These are phyloP conservation scores for Yamadazyma nakazawae DNA, from an alignment of 805 yeast genomes.

Conservation along the genomic window DNA sequence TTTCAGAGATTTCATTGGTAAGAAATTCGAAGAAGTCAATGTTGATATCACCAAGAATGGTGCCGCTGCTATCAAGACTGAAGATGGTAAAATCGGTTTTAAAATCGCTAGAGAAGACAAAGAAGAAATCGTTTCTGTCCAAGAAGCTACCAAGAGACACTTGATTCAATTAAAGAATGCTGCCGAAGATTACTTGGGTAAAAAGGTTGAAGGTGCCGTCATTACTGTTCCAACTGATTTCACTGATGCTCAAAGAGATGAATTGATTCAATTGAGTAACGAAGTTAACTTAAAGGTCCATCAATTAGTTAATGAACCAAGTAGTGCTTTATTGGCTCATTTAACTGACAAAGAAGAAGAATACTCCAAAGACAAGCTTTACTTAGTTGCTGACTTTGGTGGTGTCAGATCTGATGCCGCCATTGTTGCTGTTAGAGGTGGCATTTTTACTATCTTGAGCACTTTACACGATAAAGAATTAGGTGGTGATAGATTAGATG, in stretches of 20 bases:
- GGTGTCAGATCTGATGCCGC: slow-evolving; percentile 95
- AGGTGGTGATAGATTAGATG: slow-evolving; percentile 88
- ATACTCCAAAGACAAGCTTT: slow-evolving; percentile 61
- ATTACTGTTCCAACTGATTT: slow-evolving; percentile 89
- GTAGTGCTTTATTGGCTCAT: slow-evolving; percentile 87
- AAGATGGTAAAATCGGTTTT: slow-evolving; percentile 67
- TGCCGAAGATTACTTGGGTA: slow-evolving; percentile 91
- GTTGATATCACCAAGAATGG: slow-evolving; percentile 48
- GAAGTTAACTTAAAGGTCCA: slow-evolving; percentile 75
- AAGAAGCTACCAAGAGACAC: slow-evolving; percentile 81
- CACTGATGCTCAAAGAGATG: slow-evolving; percentile 66
- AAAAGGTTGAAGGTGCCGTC: slow-evolving; percentile 74
- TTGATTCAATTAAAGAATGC: slow-evolving; percentile 76
- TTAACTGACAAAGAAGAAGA: slow-evolving; percentile 48
- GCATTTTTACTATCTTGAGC: slow-evolving; percentile 83
- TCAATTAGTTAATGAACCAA: slow-evolving; percentile 89
- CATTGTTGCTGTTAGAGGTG: slow-evolving; percentile 89
- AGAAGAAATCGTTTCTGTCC: slow-evolving; percentile 57
- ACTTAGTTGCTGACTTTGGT: slow-evolving; percentile 95
- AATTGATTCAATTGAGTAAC: slow-evolving; percentile 57
- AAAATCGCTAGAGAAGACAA: slow-evolving; percentile 48
- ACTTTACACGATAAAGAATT: slow-evolving; percentile 77
- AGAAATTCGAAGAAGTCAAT: slow-evolving; percentile 66
- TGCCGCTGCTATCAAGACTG: slow-evolving; percentile 55
- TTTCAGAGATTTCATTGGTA: slow-evolving; percentile 92